A percentile compares a stretch with the other conserved stretches of the same genome.
These are phyloP conservation scores for Spencermartinsiella ligniputridi DNA, from an alignment of 1,139 yeast species.

Conservation along the genomic window DNA sequence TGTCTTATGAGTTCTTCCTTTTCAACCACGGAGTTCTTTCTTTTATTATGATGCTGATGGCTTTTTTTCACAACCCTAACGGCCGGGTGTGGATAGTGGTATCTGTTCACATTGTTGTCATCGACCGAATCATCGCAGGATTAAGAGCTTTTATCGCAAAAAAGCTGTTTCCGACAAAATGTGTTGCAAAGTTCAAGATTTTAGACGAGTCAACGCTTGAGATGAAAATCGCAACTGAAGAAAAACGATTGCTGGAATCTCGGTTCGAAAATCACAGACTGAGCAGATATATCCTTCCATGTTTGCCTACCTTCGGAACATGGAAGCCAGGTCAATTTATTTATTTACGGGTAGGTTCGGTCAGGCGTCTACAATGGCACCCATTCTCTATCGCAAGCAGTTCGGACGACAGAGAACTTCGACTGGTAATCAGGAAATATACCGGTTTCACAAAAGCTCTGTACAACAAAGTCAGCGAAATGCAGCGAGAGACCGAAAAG, in stretches of 20 bases:
- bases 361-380: conserved; percentile 41
- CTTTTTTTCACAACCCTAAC: conserved; percentile 42
- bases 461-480: conserved; percentile 28
- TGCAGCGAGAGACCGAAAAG: conserved; percentile 19
- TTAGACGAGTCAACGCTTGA: conserved; percentile 43
- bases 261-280: not conserved
- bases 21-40: conserved; percentile 43
- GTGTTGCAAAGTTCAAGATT: conserved; percentile 39
- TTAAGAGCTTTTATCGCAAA: conserved; percentile 36
- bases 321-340: conserved; percentile 52
- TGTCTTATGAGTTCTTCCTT: conserved; percentile 44
- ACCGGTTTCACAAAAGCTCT: conserved; percentile 45
- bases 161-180: conserved; percentile 40
- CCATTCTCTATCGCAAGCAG: conserved; percentile 47
- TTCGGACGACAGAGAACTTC: conserved; percentile 39
- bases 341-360: conserved; percentile 39
- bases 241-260: conserved; percentile 13
- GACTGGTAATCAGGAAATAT: conserved; percentile 39
- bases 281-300: not conserved
- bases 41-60: conserved; percentile 43
- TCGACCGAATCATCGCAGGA: conserved; percentile 41
- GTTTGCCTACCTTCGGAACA: conserved; percentile 38
- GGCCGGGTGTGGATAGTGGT: conserved; percentile 38
- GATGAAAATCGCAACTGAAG: conserved; percentile 36
- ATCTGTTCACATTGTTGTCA: conserved; percentile 44